Percentiles rank a stretch among this genome's conserved stretches.
Evolutionary conservation across 2,329 filamentous ascomycete species (phyloP).

Genomic region (Penicillium sp.): DNA sequence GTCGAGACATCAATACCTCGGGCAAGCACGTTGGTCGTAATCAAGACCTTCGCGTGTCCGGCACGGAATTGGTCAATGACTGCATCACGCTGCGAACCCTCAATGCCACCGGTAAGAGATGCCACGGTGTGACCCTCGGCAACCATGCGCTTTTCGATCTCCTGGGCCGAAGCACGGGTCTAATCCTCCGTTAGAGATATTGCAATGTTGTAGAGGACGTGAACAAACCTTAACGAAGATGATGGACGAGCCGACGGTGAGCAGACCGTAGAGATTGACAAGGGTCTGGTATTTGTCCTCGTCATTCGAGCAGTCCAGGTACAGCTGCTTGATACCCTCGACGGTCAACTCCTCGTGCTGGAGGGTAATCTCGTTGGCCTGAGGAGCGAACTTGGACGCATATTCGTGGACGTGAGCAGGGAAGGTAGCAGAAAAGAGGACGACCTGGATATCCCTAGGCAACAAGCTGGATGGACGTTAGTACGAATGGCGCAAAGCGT

Average conservation of each 20-base stretch:
- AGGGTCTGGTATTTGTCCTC: slow-evolving; percentile 78
- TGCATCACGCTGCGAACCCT: slow-evolving; percentile 70
- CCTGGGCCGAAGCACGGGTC: slow-evolving; percentile 74
- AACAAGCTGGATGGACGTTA: too few species aligned
- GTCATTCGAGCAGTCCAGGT: slow-evolving; percentile 80
- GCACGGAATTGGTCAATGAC: slow-evolving; percentile 79
- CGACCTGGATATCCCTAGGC: slow-evolving; percentile 65
- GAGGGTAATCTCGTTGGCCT: slow-evolving; percentile 76
- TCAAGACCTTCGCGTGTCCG: slow-evolving; percentile 86
- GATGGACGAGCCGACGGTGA: slow-evolving; percentile 94
- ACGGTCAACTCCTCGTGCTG: slow-evolving; percentile 88
- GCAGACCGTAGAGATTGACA: slow-evolving; percentile 85
- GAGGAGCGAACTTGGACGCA: slow-evolving; percentile 72
- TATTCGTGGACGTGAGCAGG: slow-evolving; percentile 77
- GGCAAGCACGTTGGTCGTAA: slow-evolving; percentile 92
- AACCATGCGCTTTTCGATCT: slow-evolving; percentile 78
- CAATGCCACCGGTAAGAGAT: slow-evolving; percentile 77
- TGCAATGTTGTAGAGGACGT: too few species aligned
- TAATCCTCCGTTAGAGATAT: slow-evolving; percentile 33
- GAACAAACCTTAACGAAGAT: slow-evolving; percentile 80
- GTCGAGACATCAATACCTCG: slow-evolving; percentile 87
- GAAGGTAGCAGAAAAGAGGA: slow-evolving; percentile 92
- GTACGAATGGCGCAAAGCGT: too few species aligned
- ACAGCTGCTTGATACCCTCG: slow-evolving; percentile 94
- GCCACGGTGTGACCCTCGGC: slow-evolving; percentile 85